Conservation (phyloP, 768 basidiomycete genomes). For the Boletus subparvulus region DNA sequence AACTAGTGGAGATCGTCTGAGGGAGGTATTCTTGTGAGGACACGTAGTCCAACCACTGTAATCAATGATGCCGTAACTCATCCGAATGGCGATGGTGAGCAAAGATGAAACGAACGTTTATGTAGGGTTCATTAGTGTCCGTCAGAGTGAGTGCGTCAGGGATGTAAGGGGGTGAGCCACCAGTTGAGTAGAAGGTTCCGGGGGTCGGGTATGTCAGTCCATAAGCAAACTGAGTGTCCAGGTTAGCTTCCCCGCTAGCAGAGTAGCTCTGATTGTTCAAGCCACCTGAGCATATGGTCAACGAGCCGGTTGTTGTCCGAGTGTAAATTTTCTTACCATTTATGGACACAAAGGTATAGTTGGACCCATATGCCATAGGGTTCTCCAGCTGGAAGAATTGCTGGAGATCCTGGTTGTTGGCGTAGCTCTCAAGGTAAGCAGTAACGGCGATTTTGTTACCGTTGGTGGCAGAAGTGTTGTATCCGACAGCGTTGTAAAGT, state of each 20-base stretch:
- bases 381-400: slow-evolving; percentile 49
- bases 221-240: slow-evolving; percentile 67
- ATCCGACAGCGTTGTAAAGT: slow-evolving; percentile 53
- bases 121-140: slow-evolving; percentile 52
- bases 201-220: slow-evolving; percentile 64
- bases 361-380: slow-evolving; percentile 48
- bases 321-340: slow-evolving; percentile 40
- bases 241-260: slow-evolving; percentile 63
- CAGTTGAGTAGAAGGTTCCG: slow-evolving; percentile 60
- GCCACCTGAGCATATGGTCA: slow-evolving; percentile 45
- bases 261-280: slow-evolving; percentile 53
- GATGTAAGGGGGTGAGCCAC: slow-evolving; percentile 57
- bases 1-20: slow-evolving; percentile 67
- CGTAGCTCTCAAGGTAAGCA: slow-evolving; percentile 52
- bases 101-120: slow-evolving; percentile 31
- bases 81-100: neutral
- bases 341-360: slow-evolving; percentile 54
- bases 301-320: neutral
- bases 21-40: slow-evolving; percentile 46
- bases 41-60: slow-evolving; percentile 63
- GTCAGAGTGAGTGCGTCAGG: slow-evolving; percentile 43
- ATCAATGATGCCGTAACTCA: slow-evolving; percentile 3
- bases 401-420: slow-evolving; percentile 53
- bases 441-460: slow-evolving; percentile 55
- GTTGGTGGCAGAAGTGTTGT: slow-evolving; percentile 40